Evolutionary conservation across 805 yeast genomes (phyloP).

Genomic region (Yamadazyma kitorensis): DNA sequence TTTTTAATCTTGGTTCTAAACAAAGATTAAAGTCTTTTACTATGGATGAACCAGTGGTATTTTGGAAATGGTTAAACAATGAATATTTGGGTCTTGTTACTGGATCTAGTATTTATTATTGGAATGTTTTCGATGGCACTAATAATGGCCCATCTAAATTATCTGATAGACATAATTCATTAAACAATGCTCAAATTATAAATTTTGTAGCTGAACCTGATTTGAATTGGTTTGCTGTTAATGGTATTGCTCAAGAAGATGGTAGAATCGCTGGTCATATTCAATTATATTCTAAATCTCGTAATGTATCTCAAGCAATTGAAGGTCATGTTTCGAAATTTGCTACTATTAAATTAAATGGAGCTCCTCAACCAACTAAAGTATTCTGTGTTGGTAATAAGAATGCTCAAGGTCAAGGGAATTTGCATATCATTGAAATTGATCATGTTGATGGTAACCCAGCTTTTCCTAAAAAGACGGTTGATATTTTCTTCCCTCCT

Average conservation of each 20-base stretch:
- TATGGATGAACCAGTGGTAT: conserved; percentile 83
- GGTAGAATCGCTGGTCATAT: conserved; percentile 95
- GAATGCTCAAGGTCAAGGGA: conserved; percentile 66
- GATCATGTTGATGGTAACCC: conserved; percentile 89
- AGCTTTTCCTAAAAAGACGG: conserved; percentile 81
- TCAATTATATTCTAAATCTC: conserved; percentile 82
- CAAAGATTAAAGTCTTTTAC: conserved; percentile 87
- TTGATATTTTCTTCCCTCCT: conserved; percentile 93
- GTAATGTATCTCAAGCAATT: conserved; percentile 93
- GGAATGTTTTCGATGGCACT: conserved; percentile 82
- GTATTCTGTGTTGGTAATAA: conserved; percentile 92
- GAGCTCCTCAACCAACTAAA: conserved; percentile 72
- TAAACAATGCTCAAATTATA: conserved; percentile 83
- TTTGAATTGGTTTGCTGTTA: conserved; percentile 89
- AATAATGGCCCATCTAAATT: conserved; percentile 75
- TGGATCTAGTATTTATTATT: conserved; percentile 66
- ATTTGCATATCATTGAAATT: conserved; percentile 88
- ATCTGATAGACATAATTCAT: conserved; percentile 78
- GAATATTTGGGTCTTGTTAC: conserved; percentile 81
- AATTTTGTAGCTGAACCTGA: conserved; percentile 80
- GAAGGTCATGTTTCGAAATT: conserved; percentile 97
- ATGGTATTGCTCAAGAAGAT: conserved; percentile 91
- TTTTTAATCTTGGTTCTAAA: conserved; percentile 83
- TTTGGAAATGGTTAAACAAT: conserved; percentile 90
- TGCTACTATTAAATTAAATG: conserved; percentile 70